Base-by-base conservation (phyloP, 768 basidiomycete species). In the Amanita rubescens region DNA sequence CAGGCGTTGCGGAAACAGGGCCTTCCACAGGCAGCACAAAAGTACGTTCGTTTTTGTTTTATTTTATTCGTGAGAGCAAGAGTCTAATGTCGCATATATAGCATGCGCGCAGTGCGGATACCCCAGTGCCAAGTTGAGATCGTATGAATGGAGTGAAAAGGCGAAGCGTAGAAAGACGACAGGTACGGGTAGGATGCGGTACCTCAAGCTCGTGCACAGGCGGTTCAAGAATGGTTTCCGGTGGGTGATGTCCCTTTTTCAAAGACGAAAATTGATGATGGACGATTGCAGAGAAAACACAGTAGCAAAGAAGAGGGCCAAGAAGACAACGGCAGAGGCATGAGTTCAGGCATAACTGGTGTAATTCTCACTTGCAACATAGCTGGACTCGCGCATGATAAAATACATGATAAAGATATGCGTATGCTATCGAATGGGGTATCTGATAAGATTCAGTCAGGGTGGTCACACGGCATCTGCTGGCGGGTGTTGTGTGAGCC, bases 101-200 rank as follows among this genome's bases (percentile, higher is more conserved):
- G 94, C 85, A 56, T 98, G 96, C 75, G 88, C 86, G 20, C 89
- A 91, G 69, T 97, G 96, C 70, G 96, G 95, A 54, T 98, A 93
- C 76, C 96, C 96, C 42, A 75, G 92, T 53, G 94, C 96, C 52
- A 98, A 91, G 75, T 74, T 95, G 64, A 85, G 95, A 66, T 94
- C 91, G 64, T 98, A 84, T 73, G 89, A 97, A 75, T 98, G 96
- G 96, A 93, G 94, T 61, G 80, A 85, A 69, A 99, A 99, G 82
- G 96, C 96, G 51, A 97, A 98, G 85, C 87, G 96, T 74, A 87
- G 95, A 84, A 96, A 95, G 86, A 98, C 95, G 45, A 97, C 96
- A 55, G 96, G 96, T 56, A 94, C 95, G 60, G 95, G 95, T 60
- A 81, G 94, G 66, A 96, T 96, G 94, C 75, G 78, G 56, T 84